phyloP scores from a whole-genome alignment of 768 basidiomycete genomes.

The Lentinula sp. region DNA sequence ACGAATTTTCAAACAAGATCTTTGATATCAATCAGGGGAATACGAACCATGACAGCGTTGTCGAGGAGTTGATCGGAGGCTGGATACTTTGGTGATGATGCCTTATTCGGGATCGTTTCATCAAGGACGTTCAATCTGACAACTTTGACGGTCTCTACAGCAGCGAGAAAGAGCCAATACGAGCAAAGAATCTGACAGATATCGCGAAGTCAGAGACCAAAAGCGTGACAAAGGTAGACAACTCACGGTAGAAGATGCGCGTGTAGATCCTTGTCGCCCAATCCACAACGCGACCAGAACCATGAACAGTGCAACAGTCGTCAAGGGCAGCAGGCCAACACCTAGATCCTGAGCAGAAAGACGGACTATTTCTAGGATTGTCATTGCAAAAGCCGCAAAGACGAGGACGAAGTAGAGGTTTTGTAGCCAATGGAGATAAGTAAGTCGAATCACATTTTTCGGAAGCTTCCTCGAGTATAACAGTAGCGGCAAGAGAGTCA shows the following conservation, averaged over 20 bases:
- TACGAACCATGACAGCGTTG: slow-evolving; percentile 5
- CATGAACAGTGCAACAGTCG: slow-evolving; percentile 13
- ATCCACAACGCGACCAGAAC: slow-evolving; percentile 6
- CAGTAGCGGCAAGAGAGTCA: slow-evolving; percentile 7
- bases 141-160: slow-evolving; percentile 1
- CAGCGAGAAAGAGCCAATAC: slow-evolving; percentile 2
- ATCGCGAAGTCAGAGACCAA: not conserved
- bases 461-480: not conserved
- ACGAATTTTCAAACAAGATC: not conserved
- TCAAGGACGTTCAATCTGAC: slow-evolving; percentile 6
- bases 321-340: slow-evolving; percentile 21
- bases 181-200: not conserved
- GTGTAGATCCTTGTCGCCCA: not conserved
- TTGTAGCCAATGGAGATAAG: slow-evolving; percentile 14
- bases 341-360: slow-evolving; percentile 20
- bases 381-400: slow-evolving; percentile 18
- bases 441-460: not conserved
- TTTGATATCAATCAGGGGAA: not conserved
- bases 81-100: not conserved
- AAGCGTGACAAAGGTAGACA: not conserved
- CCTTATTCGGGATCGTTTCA: slow-evolving; percentile 2
- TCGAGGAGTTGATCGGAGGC: slow-evolving; percentile 5
- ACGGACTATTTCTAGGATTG: slow-evolving; percentile 22
- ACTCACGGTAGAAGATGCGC: not conserved
- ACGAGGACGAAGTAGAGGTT: slow-evolving; percentile 20